Conservation (phyloP, 140 eudicot genomes). For the Flaveria floridana region DNA sequence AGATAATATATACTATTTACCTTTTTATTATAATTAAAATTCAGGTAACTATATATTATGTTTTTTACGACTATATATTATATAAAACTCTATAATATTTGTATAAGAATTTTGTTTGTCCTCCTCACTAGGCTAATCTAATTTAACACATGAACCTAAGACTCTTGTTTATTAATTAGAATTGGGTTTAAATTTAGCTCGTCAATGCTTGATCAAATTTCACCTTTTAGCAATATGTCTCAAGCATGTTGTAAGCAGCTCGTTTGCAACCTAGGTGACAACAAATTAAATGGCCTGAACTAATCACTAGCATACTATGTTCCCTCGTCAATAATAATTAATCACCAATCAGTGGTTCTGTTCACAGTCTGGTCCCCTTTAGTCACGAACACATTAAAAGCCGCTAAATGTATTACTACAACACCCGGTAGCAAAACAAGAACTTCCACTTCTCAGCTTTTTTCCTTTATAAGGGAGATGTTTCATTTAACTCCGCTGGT, state of each 20-base stretch:
- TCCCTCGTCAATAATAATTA: constrained; percentile 15
- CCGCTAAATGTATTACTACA: constrained; percentile 27
- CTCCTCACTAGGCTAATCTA: no score
- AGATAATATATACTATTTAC: no score
- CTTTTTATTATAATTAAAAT: no score
- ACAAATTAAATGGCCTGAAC: constrained; percentile 16
- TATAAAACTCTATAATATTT: no score
- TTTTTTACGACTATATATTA: no score
- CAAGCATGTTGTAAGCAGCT: not conserved
- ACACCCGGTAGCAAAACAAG: constrained; percentile 24
- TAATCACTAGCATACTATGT: constrained; percentile 15
- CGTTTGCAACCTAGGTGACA: not conserved
- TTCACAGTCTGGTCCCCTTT: constrained; percentile 35
- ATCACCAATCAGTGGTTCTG: constrained; percentile 20
- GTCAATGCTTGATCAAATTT: not conserved
- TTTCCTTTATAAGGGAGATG: not conserved
- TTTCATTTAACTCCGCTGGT: constrained; percentile 13
- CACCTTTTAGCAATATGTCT: not conserved
- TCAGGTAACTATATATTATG: no score
- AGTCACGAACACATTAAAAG: constrained; percentile 21
- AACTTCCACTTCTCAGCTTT: constrained; percentile 8
- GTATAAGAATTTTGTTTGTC: no score
- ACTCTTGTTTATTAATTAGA: no score
- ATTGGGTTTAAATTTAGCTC: not conserved
- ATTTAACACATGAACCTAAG: no score